Evolutionary conservation across 75 land plant species (phyloP), one percentile per base, ranked within the genome.

Genomic region (Pseudotsuga menziesii): DNA sequence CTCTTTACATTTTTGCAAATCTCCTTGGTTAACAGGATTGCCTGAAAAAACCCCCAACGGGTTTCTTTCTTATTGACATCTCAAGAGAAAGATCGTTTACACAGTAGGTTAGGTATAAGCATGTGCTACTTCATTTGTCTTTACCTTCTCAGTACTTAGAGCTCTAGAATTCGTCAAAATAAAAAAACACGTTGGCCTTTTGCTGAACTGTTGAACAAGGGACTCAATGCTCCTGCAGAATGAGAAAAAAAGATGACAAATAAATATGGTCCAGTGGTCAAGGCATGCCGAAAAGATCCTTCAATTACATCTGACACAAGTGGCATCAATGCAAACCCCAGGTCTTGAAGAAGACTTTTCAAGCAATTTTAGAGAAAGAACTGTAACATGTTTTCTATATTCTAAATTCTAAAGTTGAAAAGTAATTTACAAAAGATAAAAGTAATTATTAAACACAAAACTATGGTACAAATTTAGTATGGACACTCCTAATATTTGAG

Each of bases 131-230:
- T 7, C 23, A 19, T 5, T 69, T 6, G 13, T 8, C 23, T 63
- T 67, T 85, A 97, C 99, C 96, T 95, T 96, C 2, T 93, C 96
- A 71, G 91, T 76, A 74, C 89, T 89, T 44, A 97, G 73, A 56
- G 99, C 77, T 29, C 99, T 81, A 15, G 99, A 97, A 66, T 97
- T 97, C 29, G 99, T 97, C 78, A 97, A 82, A 73, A 97, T 95
- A 83, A 97, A 97, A 71, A 97, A 95, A 57, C 99, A 97, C 22
- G 61, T 73, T 56, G 96, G 94, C 54, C 58, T 82, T 76, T 88
- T 86, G 23, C 78, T 81, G 77, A 97, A 95, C 75, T 97, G 89
- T 22, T 91, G 86, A 81, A 80, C 72, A 48, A 97, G 89, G 35
- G 91, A 83, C 41, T 88, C 92, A 54, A 91, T 77, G 75, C 74